Conservation (phyloP, 75 land plant genomes). For the Ceratopteris richardii region DNA sequence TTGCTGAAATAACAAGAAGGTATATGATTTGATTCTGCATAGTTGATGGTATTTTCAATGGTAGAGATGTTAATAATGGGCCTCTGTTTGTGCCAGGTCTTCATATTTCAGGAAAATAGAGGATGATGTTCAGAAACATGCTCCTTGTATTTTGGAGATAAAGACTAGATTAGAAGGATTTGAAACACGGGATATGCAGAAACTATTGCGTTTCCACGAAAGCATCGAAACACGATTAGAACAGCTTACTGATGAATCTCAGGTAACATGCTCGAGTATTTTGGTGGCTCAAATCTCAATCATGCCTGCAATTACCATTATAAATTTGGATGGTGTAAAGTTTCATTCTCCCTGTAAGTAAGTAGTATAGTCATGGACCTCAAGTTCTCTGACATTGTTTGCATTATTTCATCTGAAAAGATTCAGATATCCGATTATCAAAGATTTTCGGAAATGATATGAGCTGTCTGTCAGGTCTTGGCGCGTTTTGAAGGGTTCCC, state of each 20-base stretch:
- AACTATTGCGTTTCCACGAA: constrained; percentile 44
- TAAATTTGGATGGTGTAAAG: too few species aligned
- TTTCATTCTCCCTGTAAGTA: too few species aligned
- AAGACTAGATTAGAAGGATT: constrained; percentile 34
- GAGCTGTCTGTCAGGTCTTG: constrained; percentile 32
- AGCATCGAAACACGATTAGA: constrained; percentile 43
- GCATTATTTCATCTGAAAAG: too few species aligned
- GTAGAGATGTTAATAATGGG: too few species aligned
- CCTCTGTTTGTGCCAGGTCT: constrained; percentile 9
- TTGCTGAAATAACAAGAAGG: constrained; percentile 70
- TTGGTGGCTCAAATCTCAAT: too few species aligned
- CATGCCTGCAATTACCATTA: too few species aligned
- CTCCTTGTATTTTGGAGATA: constrained; percentile 34
- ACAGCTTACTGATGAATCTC: constrained; percentile 50
- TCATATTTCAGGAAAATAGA: constrained; percentile 43
- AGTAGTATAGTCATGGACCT: too few species aligned
- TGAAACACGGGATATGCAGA: constrained; percentile 47
- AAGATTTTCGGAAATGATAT: too few species aligned
- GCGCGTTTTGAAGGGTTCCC: constrained; percentile 70
- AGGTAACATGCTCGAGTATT: constrained; percentile 19
- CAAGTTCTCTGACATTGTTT: too few species aligned
- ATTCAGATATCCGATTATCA: too few species aligned
- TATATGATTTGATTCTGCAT: too few species aligned
- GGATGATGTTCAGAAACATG: constrained; percentile 48
- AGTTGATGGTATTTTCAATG: too few species aligned